Evolutionary conservation across 164 flowering plant species (phyloP).

Genomic region (Chloranthus sessilifolius): DNA sequence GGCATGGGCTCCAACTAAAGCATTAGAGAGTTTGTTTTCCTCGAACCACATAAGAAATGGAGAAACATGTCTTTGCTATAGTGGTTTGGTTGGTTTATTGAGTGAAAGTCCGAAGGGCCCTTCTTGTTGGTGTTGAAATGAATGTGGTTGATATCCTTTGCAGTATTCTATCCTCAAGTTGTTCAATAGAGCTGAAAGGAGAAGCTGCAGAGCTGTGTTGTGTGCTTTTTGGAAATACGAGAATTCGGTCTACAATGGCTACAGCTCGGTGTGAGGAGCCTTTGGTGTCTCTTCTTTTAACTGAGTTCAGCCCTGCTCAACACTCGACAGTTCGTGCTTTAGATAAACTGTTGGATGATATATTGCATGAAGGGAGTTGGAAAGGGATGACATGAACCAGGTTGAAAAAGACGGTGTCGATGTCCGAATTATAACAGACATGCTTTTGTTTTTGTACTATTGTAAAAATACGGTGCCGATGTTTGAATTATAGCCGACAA

Average conservation of each 20-base stretch:
- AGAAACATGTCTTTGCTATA: slow-evolving; percentile 75
- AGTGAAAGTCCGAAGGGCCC: slow-evolving; percentile 79
- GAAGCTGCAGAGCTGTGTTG: slow-evolving; percentile 93
- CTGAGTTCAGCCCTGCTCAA: slow-evolving; percentile 81
- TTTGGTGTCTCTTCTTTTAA: slow-evolving; percentile 78
- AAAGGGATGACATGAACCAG: too few species aligned
- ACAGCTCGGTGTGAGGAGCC: slow-evolving; percentile 98
- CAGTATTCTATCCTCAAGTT: slow-evolving; percentile 80
- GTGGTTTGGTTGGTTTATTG: slow-evolving; percentile 71
- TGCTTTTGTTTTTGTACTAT: too few species aligned
- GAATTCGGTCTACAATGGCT: slow-evolving; percentile 81
- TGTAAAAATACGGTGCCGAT: too few species aligned
- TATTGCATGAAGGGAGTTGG: too few species aligned
- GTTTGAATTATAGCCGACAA: too few species aligned
- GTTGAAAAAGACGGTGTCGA: too few species aligned
- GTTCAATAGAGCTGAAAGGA: slow-evolving; percentile 88
- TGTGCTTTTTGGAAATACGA: slow-evolving; percentile 84
- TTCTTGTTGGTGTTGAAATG: slow-evolving; percentile 89
- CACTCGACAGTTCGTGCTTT: slow-evolving; percentile 85
- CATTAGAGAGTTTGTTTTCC: slow-evolving; percentile 89
- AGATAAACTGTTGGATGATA: slow-evolving; percentile 85
- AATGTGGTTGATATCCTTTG: slow-evolving; percentile 95
- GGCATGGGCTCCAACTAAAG: slow-evolving; percentile 91
- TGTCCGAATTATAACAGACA: too few species aligned
- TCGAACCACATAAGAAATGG: slow-evolving; percentile 90